Conservation (phyloP, 2,329 filamentous ascomycete genomes). For the Pyrenophora tritici-repentis region DNA sequence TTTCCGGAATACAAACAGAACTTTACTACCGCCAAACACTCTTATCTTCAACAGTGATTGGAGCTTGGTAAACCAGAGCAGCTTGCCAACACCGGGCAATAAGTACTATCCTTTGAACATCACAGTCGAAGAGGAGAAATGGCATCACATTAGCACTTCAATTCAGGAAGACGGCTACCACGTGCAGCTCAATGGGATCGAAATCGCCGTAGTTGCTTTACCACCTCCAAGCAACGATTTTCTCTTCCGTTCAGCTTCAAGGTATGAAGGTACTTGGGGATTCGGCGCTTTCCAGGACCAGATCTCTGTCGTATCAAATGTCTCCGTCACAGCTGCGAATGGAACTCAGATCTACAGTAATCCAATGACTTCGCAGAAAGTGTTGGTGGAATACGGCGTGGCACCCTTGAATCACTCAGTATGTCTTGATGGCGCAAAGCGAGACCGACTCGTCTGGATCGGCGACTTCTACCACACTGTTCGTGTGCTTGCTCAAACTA, state of each 20-base stretch:
- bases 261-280: constrained; percentile 38
- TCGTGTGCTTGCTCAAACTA: constrained; percentile 45
- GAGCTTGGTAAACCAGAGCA: constrained; percentile 3
- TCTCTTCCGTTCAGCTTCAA: constrained; percentile 25
- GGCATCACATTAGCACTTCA: neutral
- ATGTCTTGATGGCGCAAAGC: constrained; percentile 51
- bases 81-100: neutral
- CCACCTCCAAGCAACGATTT: neutral
- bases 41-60: neutral
- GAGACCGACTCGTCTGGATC: constrained; percentile 51
- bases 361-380: constrained; percentile 11
- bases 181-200: neutral
- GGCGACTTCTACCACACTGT: constrained; percentile 53
- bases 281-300: constrained; percentile 53
- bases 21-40: neutral
- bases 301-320: constrained; percentile 44
- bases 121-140: neutral
- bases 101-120: neutral
- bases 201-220: constrained; percentile 1
- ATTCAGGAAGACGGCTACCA: neutral
- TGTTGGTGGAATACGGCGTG: constrained; percentile 48
- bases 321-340: constrained; percentile 21
- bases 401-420: constrained; percentile 42
- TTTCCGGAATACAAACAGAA: neutral
- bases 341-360: neutral